A percentile compares a stretch with the other conserved stretches of the same genome.
Conservation (phyloP, 2,329 filamentous ascomycete species). For the Fusarium sp. region DNA sequence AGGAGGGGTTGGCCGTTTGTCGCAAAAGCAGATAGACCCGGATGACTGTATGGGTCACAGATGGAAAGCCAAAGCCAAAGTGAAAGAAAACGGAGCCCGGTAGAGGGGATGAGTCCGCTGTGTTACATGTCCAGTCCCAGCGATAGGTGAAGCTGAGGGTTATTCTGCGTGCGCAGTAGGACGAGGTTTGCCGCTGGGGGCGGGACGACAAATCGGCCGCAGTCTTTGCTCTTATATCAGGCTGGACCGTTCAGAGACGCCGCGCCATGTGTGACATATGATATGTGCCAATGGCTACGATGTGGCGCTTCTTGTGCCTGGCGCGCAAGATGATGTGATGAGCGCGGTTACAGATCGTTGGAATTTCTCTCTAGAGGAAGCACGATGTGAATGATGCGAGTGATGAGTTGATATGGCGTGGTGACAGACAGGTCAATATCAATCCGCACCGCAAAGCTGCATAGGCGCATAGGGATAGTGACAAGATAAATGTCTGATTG, state of each 20-base stretch:
- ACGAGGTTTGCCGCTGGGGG: constrained; percentile 22
- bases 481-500: background rate
- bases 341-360: constrained; percentile 19
- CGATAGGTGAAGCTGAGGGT: constrained; percentile 16
- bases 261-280: constrained; percentile 27
- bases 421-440: background rate
- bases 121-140: constrained; percentile 34
- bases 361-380: background rate
- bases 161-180: constrained; percentile 4
- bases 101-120: constrained; percentile 3
- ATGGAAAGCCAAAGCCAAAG: background rate
- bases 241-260: background rate
- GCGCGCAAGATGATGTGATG: constrained; percentile 10
- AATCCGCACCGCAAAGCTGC: background rate
- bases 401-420: too few relatives aligned
- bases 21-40: background rate
- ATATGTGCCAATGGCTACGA: background rate
- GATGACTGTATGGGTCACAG: background rate
- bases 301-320: constrained; percentile 22
- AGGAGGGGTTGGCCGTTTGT: background rate
- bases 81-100: constrained; percentile 1
- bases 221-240: constrained; percentile 24
- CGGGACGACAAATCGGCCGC: constrained; percentile 17
- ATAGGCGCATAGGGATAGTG: background rate
- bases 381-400: too few relatives aligned